phyloP scores from a whole-genome alignment of 179 eudicot genomes.

The Pouteria campechiana region DNA sequence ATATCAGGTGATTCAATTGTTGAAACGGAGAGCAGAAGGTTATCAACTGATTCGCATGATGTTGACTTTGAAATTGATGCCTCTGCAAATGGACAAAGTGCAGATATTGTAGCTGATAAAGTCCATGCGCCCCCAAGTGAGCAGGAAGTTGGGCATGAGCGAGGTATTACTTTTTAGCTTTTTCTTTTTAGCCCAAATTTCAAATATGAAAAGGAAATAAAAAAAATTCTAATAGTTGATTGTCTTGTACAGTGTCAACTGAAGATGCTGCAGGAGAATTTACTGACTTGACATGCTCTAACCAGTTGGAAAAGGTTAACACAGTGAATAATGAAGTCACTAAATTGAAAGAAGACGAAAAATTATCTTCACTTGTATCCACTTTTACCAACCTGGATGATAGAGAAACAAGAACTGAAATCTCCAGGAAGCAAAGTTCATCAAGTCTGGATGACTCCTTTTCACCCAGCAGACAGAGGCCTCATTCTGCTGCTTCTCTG shows the following conservation, averaged over 20 bases:
- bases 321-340: background rate
- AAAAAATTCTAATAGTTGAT: no score
- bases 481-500: background rate
- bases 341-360: slow-evolving; percentile 1
- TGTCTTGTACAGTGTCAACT: no score
- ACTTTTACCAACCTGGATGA: slow-evolving; percentile 4
- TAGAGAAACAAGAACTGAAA: slow-evolving; percentile 11
- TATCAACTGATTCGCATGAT: slow-evolving; percentile 11
- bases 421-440: slow-evolving; percentile 5
- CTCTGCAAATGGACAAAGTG: slow-evolving; percentile 8
- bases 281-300: background rate
- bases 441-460: slow-evolving; percentile 5
- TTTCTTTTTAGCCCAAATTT: no score
- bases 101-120: slow-evolving; percentile 3
- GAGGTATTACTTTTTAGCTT: slow-evolving; percentile 32
- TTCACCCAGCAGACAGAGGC: slow-evolving; percentile 9
- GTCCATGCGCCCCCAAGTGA: slow-evolving; percentile 14
- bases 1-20: slow-evolving; percentile 13
- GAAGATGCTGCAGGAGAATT: slow-evolving; percentile 1
- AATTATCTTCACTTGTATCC: slow-evolving; percentile 1
- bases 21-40: slow-evolving; percentile 10
- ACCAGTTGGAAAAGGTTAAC: slow-evolving; percentile 3
- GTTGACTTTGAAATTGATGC: slow-evolving; percentile 9
- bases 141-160: slow-evolving; percentile 8
- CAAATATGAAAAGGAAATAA: no score